Base-by-base conservation (phyloP, 805 yeast genomes). In the Myxozyma nipponensis region DNA sequence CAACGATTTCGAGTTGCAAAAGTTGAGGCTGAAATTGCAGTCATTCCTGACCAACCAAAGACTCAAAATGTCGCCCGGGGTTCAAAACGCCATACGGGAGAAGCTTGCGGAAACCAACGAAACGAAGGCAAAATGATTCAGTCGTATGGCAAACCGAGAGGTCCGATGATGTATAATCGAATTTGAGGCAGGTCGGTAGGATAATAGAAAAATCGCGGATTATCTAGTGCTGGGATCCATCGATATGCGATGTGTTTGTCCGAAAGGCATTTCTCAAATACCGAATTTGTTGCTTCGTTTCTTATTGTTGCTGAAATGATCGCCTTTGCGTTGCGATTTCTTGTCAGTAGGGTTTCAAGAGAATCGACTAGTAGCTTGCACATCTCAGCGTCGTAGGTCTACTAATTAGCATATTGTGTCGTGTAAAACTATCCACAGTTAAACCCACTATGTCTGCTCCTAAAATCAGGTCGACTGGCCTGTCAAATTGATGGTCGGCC, bases 221-320 rank as follows among this genome's bases (percentile, higher is more conserved):
- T 18, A 3, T 34, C 19, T 10, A 32, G 39, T 3, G 56, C 56
- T 2, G 38, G 47, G 21, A 30, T 44, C 35, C 28, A 42, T 6
- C 25, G 13, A 32, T 10, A 46, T 1, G 41, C 30, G 25, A 73
- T 34, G 0, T 58, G 60, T 1, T 46, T 32, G 24, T 46, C 42
- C 4, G 45, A 46, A 5, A 79, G 63, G 28, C 61, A 64, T 0
- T 59, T 39, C 42, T 73, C 77, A 69, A 82, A 81, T 2, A 57
- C 68, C 0, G 59, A 47, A 1, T 76, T 60, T 0, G 88, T 82
- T 1, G 67, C 73, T 22, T 66, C 72, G 47, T 84, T 88, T 46
- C 98, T 69, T 1, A 84, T 74, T 0, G 96, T 86, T 3, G 95
- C 91, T 1, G 95, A 82, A 15, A 90, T 74, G 4, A 77, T 48